Base-by-base conservation (phyloP, 2,329 filamentous ascomycete genomes). In the Cordyceps javanica region DNA sequence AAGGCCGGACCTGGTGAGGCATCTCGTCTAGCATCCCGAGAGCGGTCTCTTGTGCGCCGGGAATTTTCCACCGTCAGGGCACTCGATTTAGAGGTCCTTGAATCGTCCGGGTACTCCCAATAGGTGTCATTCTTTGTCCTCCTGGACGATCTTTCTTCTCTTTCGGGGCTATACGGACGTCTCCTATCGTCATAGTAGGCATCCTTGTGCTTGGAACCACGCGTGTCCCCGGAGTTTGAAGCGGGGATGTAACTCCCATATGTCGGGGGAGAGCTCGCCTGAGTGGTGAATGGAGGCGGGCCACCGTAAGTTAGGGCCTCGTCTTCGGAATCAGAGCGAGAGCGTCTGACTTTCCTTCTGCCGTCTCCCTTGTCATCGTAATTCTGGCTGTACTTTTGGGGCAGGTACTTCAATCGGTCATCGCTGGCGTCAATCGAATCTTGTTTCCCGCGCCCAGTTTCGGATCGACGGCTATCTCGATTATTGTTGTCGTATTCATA, bases 241-340 rank as follows among this genome's bases (percentile, higher is more conserved):
- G 46, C 60, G 5, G 68, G 61, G 6, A 67, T 61, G 55, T 68
- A 67, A 54, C 62, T 68, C 14, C 66, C 68, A 28, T 68, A 71
- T 5, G 68, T 67, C 3, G 61, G 61, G 57, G 56, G 28, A 28
- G 60, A 11, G 57, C 62, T 32, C 58, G 38, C 19, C 32, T 44
- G 59, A 28, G 26, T 42, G 13, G 39, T n/a, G 19, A 32, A 34
- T 58, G 60, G 26, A 63, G 60, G 25, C 61, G 53, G 60, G 64
- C 69, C 67, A 30, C 81, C 81, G 60, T 83, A 83, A 3, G 79
- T 79, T 10, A 83, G 68, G 58, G 80, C 75, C 4, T 79, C 76
- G 30, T 79, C 75, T 59, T 67, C 66, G 4, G 62, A 62, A 23
- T 66, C 65, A 34, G 60, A 39, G 53, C 56, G 21, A 44, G 45